Base-by-base conservation (phyloP, 208 protist genomes). In the Wallacemonas collosoma region DNA sequence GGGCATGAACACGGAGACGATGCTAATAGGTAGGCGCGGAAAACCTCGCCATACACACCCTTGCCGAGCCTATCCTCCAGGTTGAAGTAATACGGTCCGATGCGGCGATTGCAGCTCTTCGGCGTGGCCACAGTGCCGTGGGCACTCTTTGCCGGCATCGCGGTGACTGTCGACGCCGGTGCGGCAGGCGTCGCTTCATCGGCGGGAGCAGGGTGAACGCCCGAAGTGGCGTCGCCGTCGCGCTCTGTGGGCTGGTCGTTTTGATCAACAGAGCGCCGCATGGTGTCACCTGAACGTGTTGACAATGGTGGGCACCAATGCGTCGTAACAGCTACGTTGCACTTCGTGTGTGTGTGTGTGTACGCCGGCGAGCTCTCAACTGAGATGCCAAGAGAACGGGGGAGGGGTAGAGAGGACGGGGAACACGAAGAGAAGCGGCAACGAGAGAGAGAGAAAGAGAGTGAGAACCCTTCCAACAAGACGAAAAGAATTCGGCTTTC, bases 21-120 rank as follows among this genome's bases (percentile, higher is more conserved):
- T 8, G 60, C 6, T 2, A 14, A 17, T 35, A 72, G 65, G 72
- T 86, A 79, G 41, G 85, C 95, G 51, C 95, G 94, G 79, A 96
- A 99, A 1, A 99, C 98, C 17, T 97, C 89, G 40, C 98, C 98
- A 73, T 99, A 99, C 3, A 96, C 98, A 5, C 98, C 98, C 62
- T 97, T 92, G 7, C 98, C 98, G 43, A 99, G 84, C 62, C 98
- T 97, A 40, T 98, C 95, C 2, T 88, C 75, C 62, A 94, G 90
- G 17, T 83, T 66, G 72, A 91, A 83, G 56, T 78, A 84, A 53
- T 77, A 85, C 48, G 75, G 73, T 26, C 57, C 64, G 48, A 69
- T 41, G 43, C 64, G 64, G 64, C 60, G 60, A 17, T 65, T 65
- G 36, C 6, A 8, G 14, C 14, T 9, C 14, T 15, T 57, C 53